Percentiles rank a stretch among this genome's conserved stretches.
These are phyloP conservation scores for Penicillium ucsense DNA, from an alignment of 495 filamentous ascomycete genomes.

Conservation along the genomic window DNA sequence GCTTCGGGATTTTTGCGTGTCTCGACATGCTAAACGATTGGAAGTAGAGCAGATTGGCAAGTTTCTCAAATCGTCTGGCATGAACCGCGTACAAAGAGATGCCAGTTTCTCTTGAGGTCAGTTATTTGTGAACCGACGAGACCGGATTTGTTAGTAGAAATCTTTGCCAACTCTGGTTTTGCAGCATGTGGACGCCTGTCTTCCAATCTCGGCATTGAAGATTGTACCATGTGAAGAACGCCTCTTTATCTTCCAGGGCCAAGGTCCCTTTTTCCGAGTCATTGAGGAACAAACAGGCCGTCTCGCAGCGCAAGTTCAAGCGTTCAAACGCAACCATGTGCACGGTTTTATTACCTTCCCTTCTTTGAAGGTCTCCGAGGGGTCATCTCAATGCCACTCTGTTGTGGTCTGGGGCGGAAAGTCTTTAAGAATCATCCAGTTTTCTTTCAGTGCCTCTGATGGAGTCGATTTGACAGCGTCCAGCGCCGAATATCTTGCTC, in stretches of 20 bases:
- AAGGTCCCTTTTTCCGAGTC: constrained; percentile 31
- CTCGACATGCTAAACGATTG: too few species aligned
- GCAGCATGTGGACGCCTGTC: constrained; percentile 39
- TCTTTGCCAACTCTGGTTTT: constrained; percentile 9
- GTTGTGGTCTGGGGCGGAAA: constrained; percentile 69
- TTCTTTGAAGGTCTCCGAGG: constrained; percentile 3
- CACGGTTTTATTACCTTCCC: constrained; percentile 30
- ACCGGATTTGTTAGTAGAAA: neutral
- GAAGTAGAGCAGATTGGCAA: neutral
- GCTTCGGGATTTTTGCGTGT: too few species aligned
- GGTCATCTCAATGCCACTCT: constrained; percentile 21
- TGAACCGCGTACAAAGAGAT: constrained; percentile 13
- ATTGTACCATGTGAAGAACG: constrained; percentile 16
- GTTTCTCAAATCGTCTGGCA: constrained; percentile 7
- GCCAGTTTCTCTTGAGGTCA: constrained; percentile 29
- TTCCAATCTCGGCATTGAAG: constrained; percentile 36
- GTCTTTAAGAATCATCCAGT: constrained; percentile 52
- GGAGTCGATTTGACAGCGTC: constrained; percentile 7
- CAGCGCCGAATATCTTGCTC: constrained; percentile 33
- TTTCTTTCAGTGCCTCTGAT: constrained; percentile 1
- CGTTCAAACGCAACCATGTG: constrained; percentile 33
- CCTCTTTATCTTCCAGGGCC: constrained; percentile 28
- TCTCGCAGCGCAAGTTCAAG: constrained; percentile 18
- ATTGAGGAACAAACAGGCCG: constrained; percentile 27
- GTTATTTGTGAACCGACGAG: neutral